These are phyloP conservation scores for Eremothecium coryli DNA, from an alignment of 1,139 yeast genomes.

Conservation along the genomic window DNA sequence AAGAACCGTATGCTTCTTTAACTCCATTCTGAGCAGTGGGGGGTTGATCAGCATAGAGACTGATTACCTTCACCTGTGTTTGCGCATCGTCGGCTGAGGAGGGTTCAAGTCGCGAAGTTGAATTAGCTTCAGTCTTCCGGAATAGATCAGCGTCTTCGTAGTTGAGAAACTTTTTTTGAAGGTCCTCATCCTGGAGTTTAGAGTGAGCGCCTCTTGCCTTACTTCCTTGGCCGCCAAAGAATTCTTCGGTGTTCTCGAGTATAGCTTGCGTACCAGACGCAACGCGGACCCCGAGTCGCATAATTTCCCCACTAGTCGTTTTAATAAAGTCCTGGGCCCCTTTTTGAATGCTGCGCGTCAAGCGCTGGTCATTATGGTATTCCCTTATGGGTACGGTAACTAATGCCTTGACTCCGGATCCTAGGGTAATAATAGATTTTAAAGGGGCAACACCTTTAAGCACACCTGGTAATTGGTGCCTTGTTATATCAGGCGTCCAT, in stretches of 20 bases:
- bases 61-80: slow-evolving; percentile 41
- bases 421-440: slow-evolving; percentile 65
- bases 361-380: slow-evolving; percentile 61
- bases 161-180: slow-evolving; percentile 8
- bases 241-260: slow-evolving; percentile 66
- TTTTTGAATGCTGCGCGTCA: slow-evolving; percentile 62
- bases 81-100: slow-evolving; percentile 33
- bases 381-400: slow-evolving; percentile 68
- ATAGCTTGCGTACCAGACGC: slow-evolving; percentile 85
- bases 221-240: slow-evolving; percentile 26
- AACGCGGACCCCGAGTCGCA: slow-evolving; percentile 73
- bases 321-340: slow-evolving; percentile 73
- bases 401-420: slow-evolving; percentile 67
- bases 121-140: slow-evolving; percentile 26
- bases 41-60: slow-evolving; percentile 85
- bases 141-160: slow-evolving; percentile 26
- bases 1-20: slow-evolving; percentile 57
- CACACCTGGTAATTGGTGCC: slow-evolving; percentile 69
- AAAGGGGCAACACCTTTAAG: slow-evolving; percentile 79
- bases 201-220: slow-evolving; percentile 14
- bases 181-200: slow-evolving; percentile 11
- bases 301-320: slow-evolving; percentile 71
- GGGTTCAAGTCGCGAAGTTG: slow-evolving; percentile 23
- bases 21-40: slow-evolving; percentile 60
- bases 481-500: slow-evolving; percentile 83